Conservation (phyloP, 1,284 basidiomycete species). For the Fereydounia khargensis region DNA sequence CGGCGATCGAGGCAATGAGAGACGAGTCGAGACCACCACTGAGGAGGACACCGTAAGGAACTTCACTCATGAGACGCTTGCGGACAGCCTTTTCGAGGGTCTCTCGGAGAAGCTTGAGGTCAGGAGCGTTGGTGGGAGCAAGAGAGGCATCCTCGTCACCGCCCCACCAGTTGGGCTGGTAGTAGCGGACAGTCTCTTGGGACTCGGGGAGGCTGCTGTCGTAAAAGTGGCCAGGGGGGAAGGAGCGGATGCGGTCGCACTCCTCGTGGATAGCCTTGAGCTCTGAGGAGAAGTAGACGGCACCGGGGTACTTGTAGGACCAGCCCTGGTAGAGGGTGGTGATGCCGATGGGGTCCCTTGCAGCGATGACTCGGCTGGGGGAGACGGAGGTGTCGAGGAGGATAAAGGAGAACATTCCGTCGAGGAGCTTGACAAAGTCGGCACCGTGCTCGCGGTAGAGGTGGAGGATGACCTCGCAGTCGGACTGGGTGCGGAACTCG, state of each 20-base stretch:
- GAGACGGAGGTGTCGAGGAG: constrained; percentile 87
- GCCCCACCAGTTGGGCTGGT: constrained; percentile 57
- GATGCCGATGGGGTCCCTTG: constrained; percentile 95
- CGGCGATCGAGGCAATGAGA: constrained; percentile 94
- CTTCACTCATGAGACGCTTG: constrained; percentile 97
- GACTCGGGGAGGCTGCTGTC: constrained; percentile 51
- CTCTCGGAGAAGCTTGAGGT: constrained; percentile 67
- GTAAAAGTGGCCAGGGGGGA: constrained; percentile 89
- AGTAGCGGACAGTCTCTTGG: constrained; percentile 57
- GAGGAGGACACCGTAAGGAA: constrained; percentile 94
- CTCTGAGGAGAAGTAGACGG: constrained; percentile 90
- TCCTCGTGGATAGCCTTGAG: constrained; percentile 89
- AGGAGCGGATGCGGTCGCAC: constrained; percentile 90
- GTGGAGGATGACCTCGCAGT: constrained; percentile 91
- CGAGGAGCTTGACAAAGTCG: constrained; percentile 64
- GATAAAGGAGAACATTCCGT: constrained; percentile 99
- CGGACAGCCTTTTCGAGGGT: constrained; percentile 86
- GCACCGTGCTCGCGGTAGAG: constrained; percentile 58
- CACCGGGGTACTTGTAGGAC: constrained; percentile 78
- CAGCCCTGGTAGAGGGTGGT: constrained; percentile 97
- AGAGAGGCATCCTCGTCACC: constrained; percentile 61
- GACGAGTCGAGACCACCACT: constrained; percentile 95
- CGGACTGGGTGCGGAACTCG: constrained; percentile 94
- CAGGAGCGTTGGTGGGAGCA: constrained; percentile 68
- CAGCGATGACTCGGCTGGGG: constrained; percentile 87